Evolutionary conservation across 176 grass and related monocot species (phyloP).

Genomic region (Musa schizocarpa): DNA sequence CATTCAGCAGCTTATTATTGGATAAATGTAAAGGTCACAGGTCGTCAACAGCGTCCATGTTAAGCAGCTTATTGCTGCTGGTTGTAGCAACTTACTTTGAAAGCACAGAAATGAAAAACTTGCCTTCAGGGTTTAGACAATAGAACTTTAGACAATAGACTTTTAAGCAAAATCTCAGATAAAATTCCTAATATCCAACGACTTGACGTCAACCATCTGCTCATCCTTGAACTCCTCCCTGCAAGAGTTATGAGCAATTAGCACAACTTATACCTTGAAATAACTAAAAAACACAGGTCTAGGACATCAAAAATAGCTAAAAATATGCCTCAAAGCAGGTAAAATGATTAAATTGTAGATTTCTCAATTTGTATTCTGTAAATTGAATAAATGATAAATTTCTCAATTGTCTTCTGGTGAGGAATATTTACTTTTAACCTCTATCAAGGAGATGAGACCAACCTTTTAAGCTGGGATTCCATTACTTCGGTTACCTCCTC

Average conservation of each 20-base stretch:
- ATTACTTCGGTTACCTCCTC: constrained; percentile 68
- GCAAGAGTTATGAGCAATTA: neutral
- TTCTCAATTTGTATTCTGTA: too few species aligned
- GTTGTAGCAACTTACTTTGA: too few species aligned
- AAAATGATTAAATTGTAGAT: too few species aligned
- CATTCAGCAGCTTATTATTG: too few species aligned
- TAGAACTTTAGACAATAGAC: neutral
- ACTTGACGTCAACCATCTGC: constrained; percentile 64
- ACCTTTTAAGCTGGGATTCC: constrained; percentile 86
- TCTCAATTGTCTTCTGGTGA: too few species aligned
- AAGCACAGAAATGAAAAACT: too few species aligned
- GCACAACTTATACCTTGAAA: neutral
- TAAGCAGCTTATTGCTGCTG: too few species aligned
- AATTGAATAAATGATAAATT: too few species aligned
- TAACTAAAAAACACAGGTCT: neutral
- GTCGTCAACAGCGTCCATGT: too few species aligned
- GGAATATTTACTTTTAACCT: too few species aligned
- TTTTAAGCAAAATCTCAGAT: constrained; percentile 24
- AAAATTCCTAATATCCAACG: constrained; percentile 78
- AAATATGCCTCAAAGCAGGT: too few species aligned
- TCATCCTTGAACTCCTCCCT: constrained; percentile 99
- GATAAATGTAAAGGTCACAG: too few species aligned
- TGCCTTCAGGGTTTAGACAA: neutral
- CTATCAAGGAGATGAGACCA: constrained; percentile 6
- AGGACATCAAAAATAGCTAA: neutral